Evolutionary conservation across 352 stramenopile species (phyloP), one percentile per base, ranked within the genome.

Genomic region (Globisporangium viniferum): DNA sequence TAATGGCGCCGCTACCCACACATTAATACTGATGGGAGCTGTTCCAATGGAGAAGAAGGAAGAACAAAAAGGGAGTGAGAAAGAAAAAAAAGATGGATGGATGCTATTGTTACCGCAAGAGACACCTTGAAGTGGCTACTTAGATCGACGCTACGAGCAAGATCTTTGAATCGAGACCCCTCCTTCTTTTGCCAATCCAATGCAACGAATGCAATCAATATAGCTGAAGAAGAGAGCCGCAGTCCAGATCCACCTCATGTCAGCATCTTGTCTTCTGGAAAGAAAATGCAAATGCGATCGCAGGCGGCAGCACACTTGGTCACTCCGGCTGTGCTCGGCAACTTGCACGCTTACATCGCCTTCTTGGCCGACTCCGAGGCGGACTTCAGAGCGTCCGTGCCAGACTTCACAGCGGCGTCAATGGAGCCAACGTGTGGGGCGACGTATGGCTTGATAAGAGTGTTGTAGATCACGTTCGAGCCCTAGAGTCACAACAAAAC

Each of bases 371-470:
- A 46, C 39, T 46, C 39, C 12, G 39, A 46, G 39, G 39, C 39
- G 39, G 39, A 46, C 39, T 46, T 46, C 12, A 46, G 39, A 33
- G 77, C 77, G 8, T 89, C 77, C 63, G 81, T 71, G 5, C 77
- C 79, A 49, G 78, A 77, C 72, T 88, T 84, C 29, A 92, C 74
- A 27, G 80, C 82, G 33, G 79, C 76, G 72, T 95, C 84, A 46
- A 93, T 86, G 68, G 81, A 68, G 46, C 70, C 68, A 29, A 95
- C 77, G 74, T 95, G 86, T 29, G 84, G 83, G 27, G 78, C 76
- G 62, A 95, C 73, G 77, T 95, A 87, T 58, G 88, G 88, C 80
- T 95, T 94, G 69, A 95, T 88, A 29, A 92, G 49, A n/a, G 70
- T 75, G 70, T 89, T 80, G 80, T 95, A 95, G 72, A 95, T 95